Evolutionary conservation across 1,139 yeast genomes (phyloP).

Genomic region (Suhomyces terraborum): DNA sequence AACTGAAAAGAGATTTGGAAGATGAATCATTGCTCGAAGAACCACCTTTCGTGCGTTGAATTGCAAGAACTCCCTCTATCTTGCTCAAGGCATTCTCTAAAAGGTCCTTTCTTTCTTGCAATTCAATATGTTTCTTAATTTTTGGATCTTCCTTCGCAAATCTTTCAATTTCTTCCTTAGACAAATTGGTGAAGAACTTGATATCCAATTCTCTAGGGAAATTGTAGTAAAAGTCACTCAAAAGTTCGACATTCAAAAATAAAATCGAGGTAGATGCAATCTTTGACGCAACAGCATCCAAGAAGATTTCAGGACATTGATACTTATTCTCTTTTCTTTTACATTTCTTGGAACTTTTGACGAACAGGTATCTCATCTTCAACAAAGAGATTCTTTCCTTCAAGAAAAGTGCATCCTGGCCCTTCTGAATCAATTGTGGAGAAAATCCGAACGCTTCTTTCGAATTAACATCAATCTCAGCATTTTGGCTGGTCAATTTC

Average conservation of each 20-base stretch:
- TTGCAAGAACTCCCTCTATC: constrained; percentile 84
- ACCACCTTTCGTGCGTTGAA: constrained; percentile 45
- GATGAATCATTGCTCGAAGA: constrained; percentile 10
- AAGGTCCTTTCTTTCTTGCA: constrained; percentile 89
- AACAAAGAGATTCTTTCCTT: constrained; percentile 73
- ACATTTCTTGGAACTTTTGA: constrained; percentile 74
- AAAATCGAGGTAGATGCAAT: constrained; percentile 89
- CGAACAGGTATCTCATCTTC: constrained; percentile 71
- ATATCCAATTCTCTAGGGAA: constrained; percentile 92
- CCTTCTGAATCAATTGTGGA: constrained; percentile 65
- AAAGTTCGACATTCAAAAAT: constrained; percentile 87
- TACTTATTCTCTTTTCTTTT: constrained; percentile 77
- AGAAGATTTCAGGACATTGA: constrained; percentile 90
- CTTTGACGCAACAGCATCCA: constrained; percentile 91
- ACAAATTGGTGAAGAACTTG: constrained; percentile 63
- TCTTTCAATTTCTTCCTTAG: constrained; percentile 75
- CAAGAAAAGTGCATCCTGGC: constrained; percentile 83
- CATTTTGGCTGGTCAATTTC: constrained; percentile 45
- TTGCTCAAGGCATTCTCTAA: constrained; percentile 80
- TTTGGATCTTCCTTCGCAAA: constrained; percentile 96
- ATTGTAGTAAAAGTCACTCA: constrained; percentile 93
- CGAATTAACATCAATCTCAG: constrained; percentile 44
- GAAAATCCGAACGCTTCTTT: constrained; percentile 80
- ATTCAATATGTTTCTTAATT: constrained; percentile 83
- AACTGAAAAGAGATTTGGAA: constrained; percentile 19